A percentile compares a stretch with the other conserved stretches of the same genome.
phyloP scores from a whole-genome alignment of 2,329 filamentous ascomycete genomes.

The Geosmithia putterillii region DNA sequence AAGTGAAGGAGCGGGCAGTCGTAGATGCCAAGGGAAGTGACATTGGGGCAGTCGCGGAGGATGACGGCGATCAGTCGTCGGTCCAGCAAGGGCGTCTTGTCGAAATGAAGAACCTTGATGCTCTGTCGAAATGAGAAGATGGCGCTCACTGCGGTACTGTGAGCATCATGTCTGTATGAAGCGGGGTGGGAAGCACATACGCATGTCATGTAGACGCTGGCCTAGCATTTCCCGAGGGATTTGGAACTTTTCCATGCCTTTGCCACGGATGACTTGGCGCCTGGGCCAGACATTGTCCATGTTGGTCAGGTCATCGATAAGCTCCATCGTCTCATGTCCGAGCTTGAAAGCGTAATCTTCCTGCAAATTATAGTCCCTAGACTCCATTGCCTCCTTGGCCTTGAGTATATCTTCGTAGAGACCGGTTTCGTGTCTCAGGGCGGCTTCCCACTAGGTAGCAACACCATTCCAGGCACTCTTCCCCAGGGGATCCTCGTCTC shows the following conservation, averaged over 20 bases:
- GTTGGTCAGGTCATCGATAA: background rate
- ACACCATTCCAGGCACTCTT: background rate
- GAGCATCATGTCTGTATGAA: background rate
- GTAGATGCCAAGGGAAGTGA: constrained; percentile 21
- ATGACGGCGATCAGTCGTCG: constrained; percentile 20
- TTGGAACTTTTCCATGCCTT: background rate
- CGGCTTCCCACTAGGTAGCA: background rate
- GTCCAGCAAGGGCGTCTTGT: constrained; percentile 17
- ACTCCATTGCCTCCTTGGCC: background rate
- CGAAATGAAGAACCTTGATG: constrained; percentile 15
- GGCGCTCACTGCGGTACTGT: background rate
- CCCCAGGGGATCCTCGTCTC: background rate
- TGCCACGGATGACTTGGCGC: background rate
- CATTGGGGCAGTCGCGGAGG: constrained; percentile 15
- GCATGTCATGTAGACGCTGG: background rate
- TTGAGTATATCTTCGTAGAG: background rate
- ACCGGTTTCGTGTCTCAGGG: background rate
- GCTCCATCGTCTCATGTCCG: background rate
- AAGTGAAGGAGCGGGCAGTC: constrained; percentile 22
- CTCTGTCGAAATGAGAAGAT: constrained; percentile 4
- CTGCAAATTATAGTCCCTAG: no score
- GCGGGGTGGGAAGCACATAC: background rate
- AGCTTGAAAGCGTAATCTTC: background rate
- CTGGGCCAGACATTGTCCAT: background rate
- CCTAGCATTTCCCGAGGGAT: background rate